A percentile compares a stretch with the other conserved stretches of the same genome.
Conservation (phyloP, 345 rosid species). For the Diplotaxis tenuifolia region DNA sequence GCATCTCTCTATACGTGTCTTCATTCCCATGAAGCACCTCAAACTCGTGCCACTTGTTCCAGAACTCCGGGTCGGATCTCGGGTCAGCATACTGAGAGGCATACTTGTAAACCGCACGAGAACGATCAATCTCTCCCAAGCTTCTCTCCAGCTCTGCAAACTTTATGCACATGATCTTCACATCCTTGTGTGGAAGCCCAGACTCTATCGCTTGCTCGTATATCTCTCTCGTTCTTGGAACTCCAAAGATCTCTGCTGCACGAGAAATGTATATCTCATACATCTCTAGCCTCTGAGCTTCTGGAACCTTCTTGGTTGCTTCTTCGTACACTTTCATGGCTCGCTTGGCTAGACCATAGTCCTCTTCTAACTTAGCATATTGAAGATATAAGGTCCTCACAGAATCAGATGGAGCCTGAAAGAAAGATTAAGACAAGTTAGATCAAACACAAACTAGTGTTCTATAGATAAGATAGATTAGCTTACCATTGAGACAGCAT, state of each 20-base stretch:
- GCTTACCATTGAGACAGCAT: slow-evolving; percentile 81
- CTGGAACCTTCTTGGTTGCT: slow-evolving; percentile 89
- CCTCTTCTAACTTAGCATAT: slow-evolving; percentile 96
- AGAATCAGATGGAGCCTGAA: slow-evolving; percentile 86
- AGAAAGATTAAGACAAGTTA: slow-evolving; percentile 6
- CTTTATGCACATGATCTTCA: slow-evolving; percentile 82
- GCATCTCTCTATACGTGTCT: slow-evolving; percentile 95
- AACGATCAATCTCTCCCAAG: slow-evolving; percentile 91
- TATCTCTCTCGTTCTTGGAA: slow-evolving; percentile 90
- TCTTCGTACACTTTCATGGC: slow-evolving; percentile 96
- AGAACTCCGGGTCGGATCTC: slow-evolving; percentile 77
- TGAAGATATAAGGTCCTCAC: slow-evolving; percentile 89
- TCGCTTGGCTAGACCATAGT: slow-evolving; percentile 89
- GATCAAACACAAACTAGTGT: not conserved
- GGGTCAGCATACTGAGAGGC: slow-evolving; percentile 97
- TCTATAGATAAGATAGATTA: slow-evolving; percentile 16
- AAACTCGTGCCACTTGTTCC: slow-evolving; percentile 92
- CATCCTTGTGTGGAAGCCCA: slow-evolving; percentile 95
- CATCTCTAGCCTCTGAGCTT: slow-evolving; percentile 79
- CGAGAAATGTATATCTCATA: slow-evolving; percentile 90
- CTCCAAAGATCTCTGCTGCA: slow-evolving; percentile 93
- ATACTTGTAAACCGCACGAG: slow-evolving; percentile 69
- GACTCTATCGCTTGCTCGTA: slow-evolving; percentile 95
- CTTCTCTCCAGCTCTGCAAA: slow-evolving; percentile 92
- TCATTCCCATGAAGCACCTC: slow-evolving; percentile 96